Evolutionary conservation across 768 basidiomycete genomes (phyloP).

Genomic region (Hirschioporus abietinus): DNA sequence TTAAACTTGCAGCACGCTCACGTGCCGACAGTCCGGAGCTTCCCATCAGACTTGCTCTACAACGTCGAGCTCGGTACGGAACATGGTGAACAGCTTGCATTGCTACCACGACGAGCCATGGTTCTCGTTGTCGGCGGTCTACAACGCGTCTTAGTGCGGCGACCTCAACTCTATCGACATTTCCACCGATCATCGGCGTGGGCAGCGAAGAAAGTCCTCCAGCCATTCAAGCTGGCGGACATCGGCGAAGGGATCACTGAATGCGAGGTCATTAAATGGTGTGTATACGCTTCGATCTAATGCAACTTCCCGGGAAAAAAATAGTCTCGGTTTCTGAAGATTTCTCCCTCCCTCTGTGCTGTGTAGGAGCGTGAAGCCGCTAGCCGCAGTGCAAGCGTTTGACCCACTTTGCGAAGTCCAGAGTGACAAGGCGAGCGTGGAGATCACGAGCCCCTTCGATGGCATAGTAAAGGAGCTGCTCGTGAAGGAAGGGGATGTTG

Average conservation of each 20-base stretch:
- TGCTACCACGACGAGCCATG: neutral
- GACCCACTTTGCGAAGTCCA: slow-evolving; percentile 74
- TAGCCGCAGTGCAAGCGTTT: slow-evolving; percentile 51
- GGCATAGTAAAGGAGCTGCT: slow-evolving; percentile 68
- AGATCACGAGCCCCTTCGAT: slow-evolving; percentile 84
- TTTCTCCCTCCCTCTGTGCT: neutral
- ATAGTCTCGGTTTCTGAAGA: neutral
- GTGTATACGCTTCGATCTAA: slow-evolving; percentile 28
- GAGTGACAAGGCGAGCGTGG: slow-evolving; percentile 87
- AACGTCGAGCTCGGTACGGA: neutral
- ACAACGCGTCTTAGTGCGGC: neutral
- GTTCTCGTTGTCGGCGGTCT: neutral
- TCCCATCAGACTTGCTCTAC: neutral
- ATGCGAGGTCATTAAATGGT: slow-evolving; percentile 87
- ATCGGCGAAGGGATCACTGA: slow-evolving; percentile 92
- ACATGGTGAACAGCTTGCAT: neutral
- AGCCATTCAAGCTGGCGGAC: slow-evolving; percentile 75
- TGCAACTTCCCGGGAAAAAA: slow-evolving; percentile 19
- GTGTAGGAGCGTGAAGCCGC: slow-evolving; percentile 64
- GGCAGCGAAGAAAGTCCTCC: slow-evolving; percentile 32
- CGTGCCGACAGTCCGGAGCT: neutral
- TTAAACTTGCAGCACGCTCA: no score
- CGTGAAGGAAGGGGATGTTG: slow-evolving; percentile 76
- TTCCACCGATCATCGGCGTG: slow-evolving; percentile 33
- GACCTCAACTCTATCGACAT: slow-evolving; percentile 6